Conservation (phyloP, 805 yeast genomes). For the Sungouiozyma ichnusensis region DNA sequence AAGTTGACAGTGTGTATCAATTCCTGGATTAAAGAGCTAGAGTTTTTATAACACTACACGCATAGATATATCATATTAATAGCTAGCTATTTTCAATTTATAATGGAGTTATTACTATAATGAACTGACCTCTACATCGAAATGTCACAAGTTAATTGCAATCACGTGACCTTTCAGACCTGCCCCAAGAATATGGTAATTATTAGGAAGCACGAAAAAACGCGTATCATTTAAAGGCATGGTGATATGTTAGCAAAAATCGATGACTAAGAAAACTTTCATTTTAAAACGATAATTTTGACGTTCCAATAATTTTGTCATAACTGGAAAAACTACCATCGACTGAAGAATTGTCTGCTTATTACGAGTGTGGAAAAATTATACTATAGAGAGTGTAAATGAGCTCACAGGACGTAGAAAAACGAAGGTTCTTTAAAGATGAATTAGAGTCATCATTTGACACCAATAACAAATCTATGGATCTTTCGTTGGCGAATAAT, state of each 20-base stretch:
- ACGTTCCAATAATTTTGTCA: too few relatives aligned
- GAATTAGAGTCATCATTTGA: conserved; percentile 21
- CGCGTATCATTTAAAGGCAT: too few relatives aligned
- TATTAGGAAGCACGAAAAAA: too few relatives aligned
- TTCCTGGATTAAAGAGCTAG: conserved; percentile 1
- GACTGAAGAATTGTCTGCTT: not conserved
- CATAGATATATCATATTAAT: not conserved
- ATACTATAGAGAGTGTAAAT: not conserved
- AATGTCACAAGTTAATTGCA: not conserved
- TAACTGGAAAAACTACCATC: not conserved
- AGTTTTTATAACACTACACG: not conserved
- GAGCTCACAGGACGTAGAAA: conserved; percentile 4
- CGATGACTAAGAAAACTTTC: too few relatives aligned
- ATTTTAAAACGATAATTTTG: too few relatives aligned
- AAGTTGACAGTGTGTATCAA: not conserved
- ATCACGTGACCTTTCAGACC: too few relatives aligned
- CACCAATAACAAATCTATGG: conserved; percentile 3
- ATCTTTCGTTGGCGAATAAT: conserved; percentile 8
- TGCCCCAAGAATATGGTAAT: too few relatives aligned
- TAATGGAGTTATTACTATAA: not conserved
- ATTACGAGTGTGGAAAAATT: not conserved
- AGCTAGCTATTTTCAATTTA: not conserved
- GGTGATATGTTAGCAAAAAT: too few relatives aligned
- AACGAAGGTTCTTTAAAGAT: conserved; percentile 22
- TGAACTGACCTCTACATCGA: not conserved